Evolutionary conservation across 768 basidiomycete species (phyloP).

Genomic region (Rhodotorula taiwanensis): DNA sequence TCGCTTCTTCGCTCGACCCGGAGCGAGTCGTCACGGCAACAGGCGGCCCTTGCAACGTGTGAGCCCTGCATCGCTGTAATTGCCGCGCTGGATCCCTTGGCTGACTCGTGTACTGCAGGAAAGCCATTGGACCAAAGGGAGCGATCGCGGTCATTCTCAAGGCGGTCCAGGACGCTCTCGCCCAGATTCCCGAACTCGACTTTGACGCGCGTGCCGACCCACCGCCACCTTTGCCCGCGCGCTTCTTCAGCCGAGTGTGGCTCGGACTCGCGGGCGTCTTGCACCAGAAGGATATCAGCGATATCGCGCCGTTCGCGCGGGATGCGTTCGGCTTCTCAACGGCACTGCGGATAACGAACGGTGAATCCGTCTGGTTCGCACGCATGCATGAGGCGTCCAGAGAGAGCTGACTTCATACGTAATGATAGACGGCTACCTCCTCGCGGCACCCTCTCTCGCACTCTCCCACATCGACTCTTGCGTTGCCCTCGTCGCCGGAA

Average conservation of each 20-base stretch:
- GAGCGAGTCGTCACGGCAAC: constrained; percentile 36
- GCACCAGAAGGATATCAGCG: constrained; percentile 29
- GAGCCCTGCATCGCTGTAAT: constrained; percentile 13
- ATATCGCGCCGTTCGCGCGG: constrained; percentile 31
- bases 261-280: constrained; percentile 42
- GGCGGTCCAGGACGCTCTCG: constrained; percentile 40
- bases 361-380: too few relatives aligned
- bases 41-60: constrained; percentile 44
- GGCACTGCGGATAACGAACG: constrained; percentile 41
- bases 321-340: constrained; percentile 25
- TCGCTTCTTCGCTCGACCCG: constrained; percentile 4
- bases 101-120: constrained; percentile 16
- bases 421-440: constrained; percentile 41
- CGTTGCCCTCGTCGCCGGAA: constrained; percentile 42
- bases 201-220: not conserved
- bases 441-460: constrained; percentile 40
- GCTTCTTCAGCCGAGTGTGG: constrained; percentile 41
- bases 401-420: too few relatives aligned
- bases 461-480: constrained; percentile 36
- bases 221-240: constrained; percentile 1
- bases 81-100: not conserved
- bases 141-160: constrained; percentile 39
- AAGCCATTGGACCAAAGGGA: constrained; percentile 37
- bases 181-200: constrained; percentile 4
- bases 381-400: too few relatives aligned